phyloP scores from a whole-genome alignment of 768 basidiomycete genomes.

The Boletellus emodensis region DNA sequence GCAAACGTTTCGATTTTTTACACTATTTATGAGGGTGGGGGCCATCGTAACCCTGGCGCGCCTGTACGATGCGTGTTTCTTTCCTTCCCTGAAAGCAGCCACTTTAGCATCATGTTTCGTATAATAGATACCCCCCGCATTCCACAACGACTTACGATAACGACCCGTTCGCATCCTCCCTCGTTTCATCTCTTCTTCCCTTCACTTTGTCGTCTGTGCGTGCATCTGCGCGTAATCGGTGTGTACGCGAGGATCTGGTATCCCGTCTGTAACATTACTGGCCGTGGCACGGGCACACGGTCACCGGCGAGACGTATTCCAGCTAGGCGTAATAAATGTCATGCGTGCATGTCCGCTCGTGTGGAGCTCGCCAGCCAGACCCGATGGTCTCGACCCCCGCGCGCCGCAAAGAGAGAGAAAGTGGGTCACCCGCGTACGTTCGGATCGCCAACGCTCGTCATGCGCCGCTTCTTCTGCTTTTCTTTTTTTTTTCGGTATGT shows the following conservation, averaged over 20 bases:
- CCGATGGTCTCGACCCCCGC: slow-evolving; percentile 9
- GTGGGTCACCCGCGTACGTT: too few relatives aligned
- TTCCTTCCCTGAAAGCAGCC: too few relatives aligned
- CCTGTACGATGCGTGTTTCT: slow-evolving; percentile 8
- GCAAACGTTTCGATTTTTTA: slow-evolving; percentile 4
- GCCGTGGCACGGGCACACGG: too few relatives aligned
- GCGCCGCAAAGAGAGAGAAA: too few relatives aligned
- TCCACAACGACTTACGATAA: background rate
- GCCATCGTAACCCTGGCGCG: slow-evolving; percentile 5
- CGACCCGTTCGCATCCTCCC: too few relatives aligned
- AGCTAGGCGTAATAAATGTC: slow-evolving; percentile 9
- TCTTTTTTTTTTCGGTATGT: too few relatives aligned
- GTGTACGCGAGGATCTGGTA: slow-evolving; percentile 16
- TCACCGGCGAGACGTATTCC: slow-evolving; percentile 5
- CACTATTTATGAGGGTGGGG: slow-evolving; percentile 18
- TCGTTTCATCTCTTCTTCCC: background rate
- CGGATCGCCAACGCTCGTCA: too few relatives aligned
- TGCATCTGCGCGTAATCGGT: background rate
- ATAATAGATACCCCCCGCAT: slow-evolving; percentile 21
- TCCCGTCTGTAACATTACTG: slow-evolving; percentile 22
- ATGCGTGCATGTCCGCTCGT: background rate
- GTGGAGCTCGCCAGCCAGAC: background rate
- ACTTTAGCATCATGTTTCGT: slow-evolving; percentile 11
- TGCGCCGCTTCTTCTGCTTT: too few relatives aligned
- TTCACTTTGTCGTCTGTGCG: background rate